These are phyloP conservation scores for Kingdonia uniflora DNA, from an alignment of 164 flowering plant genomes.

Conservation along the genomic window DNA sequence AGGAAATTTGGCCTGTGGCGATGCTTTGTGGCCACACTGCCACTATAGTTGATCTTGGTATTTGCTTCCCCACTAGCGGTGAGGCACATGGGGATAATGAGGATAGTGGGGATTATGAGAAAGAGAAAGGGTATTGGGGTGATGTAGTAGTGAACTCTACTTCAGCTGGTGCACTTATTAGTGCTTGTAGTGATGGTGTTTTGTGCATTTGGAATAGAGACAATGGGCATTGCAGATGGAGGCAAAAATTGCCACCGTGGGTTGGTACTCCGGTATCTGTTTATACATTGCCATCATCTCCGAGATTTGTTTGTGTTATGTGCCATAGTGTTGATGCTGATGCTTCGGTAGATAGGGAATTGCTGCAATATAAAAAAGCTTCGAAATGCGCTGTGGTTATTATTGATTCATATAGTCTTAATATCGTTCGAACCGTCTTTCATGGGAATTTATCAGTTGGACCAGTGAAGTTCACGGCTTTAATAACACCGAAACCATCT, in stretches of 20 bases:
- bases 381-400: constrained; percentile 59
- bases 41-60: constrained; percentile 54
- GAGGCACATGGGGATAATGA: constrained; percentile 19
- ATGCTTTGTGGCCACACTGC: constrained; percentile 89
- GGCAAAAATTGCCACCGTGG: constrained; percentile 87
- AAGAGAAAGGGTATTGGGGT: constrained; percentile 20
- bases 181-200: constrained; percentile 88
- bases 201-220: constrained; percentile 91
- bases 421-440: constrained; percentile 61
- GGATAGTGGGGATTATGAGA: too few species aligned
- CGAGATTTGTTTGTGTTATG: constrained; percentile 73
- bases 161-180: constrained; percentile 48
- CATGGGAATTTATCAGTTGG: constrained; percentile 66
- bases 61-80: constrained; percentile 44
- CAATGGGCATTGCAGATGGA: constrained; percentile 79
- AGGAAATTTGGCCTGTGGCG: constrained; percentile 75
- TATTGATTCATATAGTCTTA: constrained; percentile 75
- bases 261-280: constrained; percentile 63
- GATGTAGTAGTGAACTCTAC: constrained; percentile 17
- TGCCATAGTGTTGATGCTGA: constrained; percentile 36
- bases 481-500: constrained; percentile 41
- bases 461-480: constrained; percentile 48
- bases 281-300: constrained; percentile 43
- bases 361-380: constrained; percentile 18
- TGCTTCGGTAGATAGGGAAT: constrained; percentile 24